These are phyloP conservation scores for Hippophae gyantsensis DNA, from an alignment of 306 rosid genomes.

Conservation along the genomic window DNA sequence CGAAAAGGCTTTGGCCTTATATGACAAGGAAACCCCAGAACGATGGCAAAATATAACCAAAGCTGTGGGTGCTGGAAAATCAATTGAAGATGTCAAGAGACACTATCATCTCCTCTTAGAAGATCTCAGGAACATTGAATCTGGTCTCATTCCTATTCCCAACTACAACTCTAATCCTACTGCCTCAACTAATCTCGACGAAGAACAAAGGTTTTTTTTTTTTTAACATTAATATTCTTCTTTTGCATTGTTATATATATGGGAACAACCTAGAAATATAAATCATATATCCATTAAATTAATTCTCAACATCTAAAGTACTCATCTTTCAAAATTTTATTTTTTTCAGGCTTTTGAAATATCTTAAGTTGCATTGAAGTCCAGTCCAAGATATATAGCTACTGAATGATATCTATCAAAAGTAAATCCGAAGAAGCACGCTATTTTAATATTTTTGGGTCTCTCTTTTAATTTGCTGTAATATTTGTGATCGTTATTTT, in stretches of 20 bases:
- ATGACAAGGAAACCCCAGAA: conserved; percentile 51
- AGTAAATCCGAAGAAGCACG: too few relatives aligned
- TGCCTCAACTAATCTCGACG: background rate
- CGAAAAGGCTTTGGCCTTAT: conserved; percentile 50
- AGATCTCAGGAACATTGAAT: conserved; percentile 45
- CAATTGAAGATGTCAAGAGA: conserved; percentile 39
- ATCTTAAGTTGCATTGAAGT: conserved; percentile 16
- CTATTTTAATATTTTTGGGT: too few relatives aligned
- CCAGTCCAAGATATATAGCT: too few relatives aligned
- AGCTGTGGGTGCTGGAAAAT: conserved; percentile 38
- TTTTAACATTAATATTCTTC: too few relatives aligned
- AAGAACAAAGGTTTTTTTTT: too few relatives aligned
- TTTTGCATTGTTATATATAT: too few relatives aligned
- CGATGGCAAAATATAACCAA: conserved; percentile 55
- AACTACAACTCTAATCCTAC: conserved; percentile 24
- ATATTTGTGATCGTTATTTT: too few relatives aligned
- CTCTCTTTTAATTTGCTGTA: too few relatives aligned
- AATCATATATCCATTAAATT: too few relatives aligned
- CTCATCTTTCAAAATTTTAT: background rate
- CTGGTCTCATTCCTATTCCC: conserved; percentile 48
- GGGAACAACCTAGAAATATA: too few relatives aligned
- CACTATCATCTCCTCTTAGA: conserved; percentile 53
- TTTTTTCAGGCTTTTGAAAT: conserved; percentile 14
- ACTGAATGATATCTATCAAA: too few relatives aligned
- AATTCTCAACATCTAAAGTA: too few relatives aligned